Conservation (phyloP, 495 filamentous ascomycete genomes). For the Chaetomium fimeti region DNA sequence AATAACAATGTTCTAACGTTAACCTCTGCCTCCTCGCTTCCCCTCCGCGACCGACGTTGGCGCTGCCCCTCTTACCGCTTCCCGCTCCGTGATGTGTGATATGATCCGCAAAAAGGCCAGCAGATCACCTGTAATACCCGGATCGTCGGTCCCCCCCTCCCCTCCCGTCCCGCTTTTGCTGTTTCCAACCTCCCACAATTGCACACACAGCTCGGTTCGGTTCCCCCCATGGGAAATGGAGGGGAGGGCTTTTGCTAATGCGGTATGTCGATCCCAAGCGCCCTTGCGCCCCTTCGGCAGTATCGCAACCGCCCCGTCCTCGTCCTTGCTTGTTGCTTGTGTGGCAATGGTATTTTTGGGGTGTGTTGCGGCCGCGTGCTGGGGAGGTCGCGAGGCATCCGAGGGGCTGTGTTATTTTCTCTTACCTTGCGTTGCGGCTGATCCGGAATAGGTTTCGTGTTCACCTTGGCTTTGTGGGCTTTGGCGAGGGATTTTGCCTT, state of each 20-base stretch:
- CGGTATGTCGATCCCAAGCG: too few species aligned
- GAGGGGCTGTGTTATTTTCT: not conserved
- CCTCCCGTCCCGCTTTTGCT: not conserved
- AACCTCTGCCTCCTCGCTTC: too few species aligned
- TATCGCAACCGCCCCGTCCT: too few species aligned
- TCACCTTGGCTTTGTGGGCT: not conserved
- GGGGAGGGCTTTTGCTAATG: not conserved
- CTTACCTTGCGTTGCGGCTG: not conserved
- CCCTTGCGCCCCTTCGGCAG: not conserved
- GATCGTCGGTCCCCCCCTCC: not conserved
- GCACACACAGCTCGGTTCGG: not conserved
- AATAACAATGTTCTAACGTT: not conserved
- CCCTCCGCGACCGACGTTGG: not conserved
- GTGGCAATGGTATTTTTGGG: not conserved
- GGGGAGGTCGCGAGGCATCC: not conserved
- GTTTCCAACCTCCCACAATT: not conserved
- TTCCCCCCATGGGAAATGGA: not conserved
- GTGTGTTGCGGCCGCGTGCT: too few species aligned
- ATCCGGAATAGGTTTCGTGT: not conserved
- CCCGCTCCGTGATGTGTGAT: not conserved
- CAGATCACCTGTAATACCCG: conserved; percentile 7
- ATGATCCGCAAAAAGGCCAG: not conserved
- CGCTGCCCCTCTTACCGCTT: too few species aligned
- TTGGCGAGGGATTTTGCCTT: not conserved
- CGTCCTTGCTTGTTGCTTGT: not conserved